A percentile compares a stretch with the other conserved stretches of the same genome.
phyloP scores from a whole-genome alignment of 805 yeast species.

The Kockiozyma suomiensis region DNA sequence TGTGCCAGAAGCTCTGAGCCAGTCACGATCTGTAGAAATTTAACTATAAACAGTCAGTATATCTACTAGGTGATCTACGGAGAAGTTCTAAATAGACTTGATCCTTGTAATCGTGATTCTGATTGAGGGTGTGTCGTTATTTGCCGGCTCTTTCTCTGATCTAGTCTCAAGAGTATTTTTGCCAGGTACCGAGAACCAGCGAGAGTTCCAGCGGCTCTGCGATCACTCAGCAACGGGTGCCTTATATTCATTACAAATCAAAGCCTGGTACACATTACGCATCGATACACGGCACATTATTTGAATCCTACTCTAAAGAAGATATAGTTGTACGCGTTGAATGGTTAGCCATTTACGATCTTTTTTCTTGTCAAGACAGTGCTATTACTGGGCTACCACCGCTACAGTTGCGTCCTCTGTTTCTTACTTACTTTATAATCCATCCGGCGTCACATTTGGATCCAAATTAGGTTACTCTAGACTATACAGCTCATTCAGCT shows the following conservation, averaged over 20 bases:
- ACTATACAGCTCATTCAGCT: constrained; percentile 12
- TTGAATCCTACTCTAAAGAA: neutral
- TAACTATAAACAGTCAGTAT: too few species aligned
- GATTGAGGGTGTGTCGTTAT: too few species aligned
- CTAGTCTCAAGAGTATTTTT: neutral
- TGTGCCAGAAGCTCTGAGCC: too few species aligned
- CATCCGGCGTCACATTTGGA: neutral
- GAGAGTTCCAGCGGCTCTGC: neutral
- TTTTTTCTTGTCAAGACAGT: constrained; percentile 18
- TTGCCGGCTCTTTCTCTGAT: too few species aligned
- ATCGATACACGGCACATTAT: too few species aligned
- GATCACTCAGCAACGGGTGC: neutral
- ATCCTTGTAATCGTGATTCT: too few species aligned
- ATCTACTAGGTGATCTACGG: too few species aligned
- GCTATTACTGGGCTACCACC: constrained; percentile 34
- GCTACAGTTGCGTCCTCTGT: constrained; percentile 33
- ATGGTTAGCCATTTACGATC: constrained; percentile 22
- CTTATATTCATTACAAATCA: neutral
- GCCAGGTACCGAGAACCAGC: neutral
- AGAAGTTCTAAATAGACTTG: too few species aligned
- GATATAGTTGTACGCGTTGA: neutral
- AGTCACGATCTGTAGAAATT: too few species aligned
- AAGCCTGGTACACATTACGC: too few species aligned
- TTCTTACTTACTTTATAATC: constrained; percentile 15
- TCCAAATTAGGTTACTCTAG: constrained; percentile 7